A percentile compares a stretch with the other conserved stretches of the same genome.
These are phyloP conservation scores for Sclerotinia minor DNA, from an alignment of 2,329 filamentous ascomycete species.

Conservation along the genomic window DNA sequence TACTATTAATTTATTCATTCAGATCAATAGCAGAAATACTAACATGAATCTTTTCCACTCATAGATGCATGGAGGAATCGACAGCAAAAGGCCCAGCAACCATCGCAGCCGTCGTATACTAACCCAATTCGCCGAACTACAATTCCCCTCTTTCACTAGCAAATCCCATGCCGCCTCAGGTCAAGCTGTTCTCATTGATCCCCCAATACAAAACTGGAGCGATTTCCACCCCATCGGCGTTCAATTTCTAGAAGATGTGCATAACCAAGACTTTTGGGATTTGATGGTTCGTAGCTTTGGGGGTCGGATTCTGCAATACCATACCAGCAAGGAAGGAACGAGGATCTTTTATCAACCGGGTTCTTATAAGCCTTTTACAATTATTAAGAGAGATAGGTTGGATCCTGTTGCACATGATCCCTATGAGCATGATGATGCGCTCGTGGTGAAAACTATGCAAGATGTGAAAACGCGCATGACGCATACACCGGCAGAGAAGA, in stretches of 20 bases:
- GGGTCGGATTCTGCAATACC: slow-evolving; percentile 7
- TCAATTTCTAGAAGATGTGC: slow-evolving; percentile 3
- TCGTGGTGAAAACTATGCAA: background rate
- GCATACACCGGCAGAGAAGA: background rate
- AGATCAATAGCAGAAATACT: background rate
- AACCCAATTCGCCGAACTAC: background rate
- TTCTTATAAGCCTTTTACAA: background rate
- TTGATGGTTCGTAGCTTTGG: slow-evolving; percentile 6
- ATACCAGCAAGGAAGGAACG: background rate
- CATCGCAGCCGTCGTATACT: background rate
- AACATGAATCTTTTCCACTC: background rate
- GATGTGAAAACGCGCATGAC: background rate
- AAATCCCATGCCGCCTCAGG: background rate
- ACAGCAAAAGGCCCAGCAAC: background rate
- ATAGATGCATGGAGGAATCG: slow-evolving; percentile 16
- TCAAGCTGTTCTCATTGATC: background rate
- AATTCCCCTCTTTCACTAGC: background rate
- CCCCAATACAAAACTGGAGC: background rate
- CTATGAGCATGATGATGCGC: background rate
- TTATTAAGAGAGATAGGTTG: background rate
- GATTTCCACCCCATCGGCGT: slow-evolving; percentile 5
- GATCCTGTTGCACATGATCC: slow-evolving; percentile 2
- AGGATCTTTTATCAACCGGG: background rate
- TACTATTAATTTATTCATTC: no score
- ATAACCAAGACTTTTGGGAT: slow-evolving; percentile 14